Evolutionary conservation across 2,329 filamentous ascomycete species (phyloP), one percentile per base, ranked within the genome.

Genomic region (Fusarium ramigenum): DNA sequence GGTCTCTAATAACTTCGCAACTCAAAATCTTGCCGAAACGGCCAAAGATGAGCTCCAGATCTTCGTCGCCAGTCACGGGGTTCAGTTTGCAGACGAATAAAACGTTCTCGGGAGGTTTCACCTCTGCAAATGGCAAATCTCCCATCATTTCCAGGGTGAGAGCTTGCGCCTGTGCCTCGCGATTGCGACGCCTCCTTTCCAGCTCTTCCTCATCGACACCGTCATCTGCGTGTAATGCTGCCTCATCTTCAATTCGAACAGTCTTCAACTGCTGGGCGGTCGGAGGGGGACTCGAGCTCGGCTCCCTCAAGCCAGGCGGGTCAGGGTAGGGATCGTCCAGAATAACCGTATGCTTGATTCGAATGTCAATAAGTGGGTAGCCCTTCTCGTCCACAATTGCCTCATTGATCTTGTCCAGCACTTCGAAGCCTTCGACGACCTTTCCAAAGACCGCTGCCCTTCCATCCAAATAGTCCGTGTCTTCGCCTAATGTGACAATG

Each of bases 61-160:
- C 96, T 78, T 97, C 93, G 79, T 98, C 96, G 79, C 94, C 93
- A 15, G 96, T 99, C 52, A 99, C 95, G 0, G 96, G 96, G 78
- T 99, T 99, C 47, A 99, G 87, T 82, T 99, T 99, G 91, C 96
- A 99, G 47, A 99, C 95, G 80, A 99, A 99, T 4, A 99, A 87
- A 19, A 99, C 92, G 81, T 99, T 98, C 84, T 99, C 96, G 0
- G 96, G 96, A 9, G 96, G 96, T 78, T 96, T 97, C 77, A 99
- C 95, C 83, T 99, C 96, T 66, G 96, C 96, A 82, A 98, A 99
- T 9, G 96, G 96, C 66, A 99, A 85, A 81, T 99, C 96, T 47
- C 96, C 96, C 83, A 99, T 96, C 91, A 99, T 97, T 84, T 99
- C 96, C 53, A 99, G 87, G 3, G 96, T 98, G 78, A 99, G 85